These are phyloP conservation scores for Gastrodia elata DNA, from an alignment of 106 monocot genomes.

Conservation along the genomic window DNA sequence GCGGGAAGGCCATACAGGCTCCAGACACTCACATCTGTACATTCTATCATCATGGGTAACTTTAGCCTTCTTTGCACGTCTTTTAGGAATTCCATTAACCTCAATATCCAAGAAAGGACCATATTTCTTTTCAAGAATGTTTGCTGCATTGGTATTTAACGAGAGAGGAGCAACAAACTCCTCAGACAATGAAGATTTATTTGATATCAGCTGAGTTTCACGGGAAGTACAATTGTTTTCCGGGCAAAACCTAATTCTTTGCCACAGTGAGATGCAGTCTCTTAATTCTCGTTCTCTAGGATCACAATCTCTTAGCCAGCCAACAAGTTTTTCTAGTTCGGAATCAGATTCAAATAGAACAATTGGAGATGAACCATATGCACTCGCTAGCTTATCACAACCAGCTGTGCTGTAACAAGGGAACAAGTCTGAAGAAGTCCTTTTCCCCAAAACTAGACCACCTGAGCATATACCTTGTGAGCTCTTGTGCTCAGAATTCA, in stretches of 20 bases:
- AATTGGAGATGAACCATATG: constrained; percentile 25
- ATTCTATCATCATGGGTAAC: constrained; percentile 46
- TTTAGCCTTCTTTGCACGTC: constrained; percentile 58
- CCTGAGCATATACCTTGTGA: constrained; percentile 5
- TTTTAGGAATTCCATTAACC: constrained; percentile 36
- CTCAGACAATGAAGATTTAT: constrained; percentile 15
- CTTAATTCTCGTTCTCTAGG: constrained; percentile 76
- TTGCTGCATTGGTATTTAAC: constrained; percentile 46
- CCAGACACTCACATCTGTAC: constrained; percentile 88
- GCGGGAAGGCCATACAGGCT: constrained; percentile 84
- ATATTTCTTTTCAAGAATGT: constrained; percentile 57
- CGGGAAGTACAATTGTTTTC: constrained; percentile 10
- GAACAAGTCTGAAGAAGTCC: background rate
- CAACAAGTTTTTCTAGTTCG: constrained; percentile 59
- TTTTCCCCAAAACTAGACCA: background rate
- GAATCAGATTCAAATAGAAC: constrained; percentile 61
- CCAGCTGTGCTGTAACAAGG: constrained; percentile 1
- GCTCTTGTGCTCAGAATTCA: background rate
- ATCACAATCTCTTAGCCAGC: constrained; percentile 59
- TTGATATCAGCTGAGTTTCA: constrained; percentile 16
- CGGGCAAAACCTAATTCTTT: constrained; percentile 33
- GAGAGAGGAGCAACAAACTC: constrained; percentile 11
- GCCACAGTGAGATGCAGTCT: constrained; percentile 71
- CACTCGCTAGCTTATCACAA: constrained; percentile 13
- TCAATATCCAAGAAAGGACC: constrained; percentile 66